Conservation (phyloP, 1,139 yeast species). For the Pneumocystis oryctolagi region DNA sequence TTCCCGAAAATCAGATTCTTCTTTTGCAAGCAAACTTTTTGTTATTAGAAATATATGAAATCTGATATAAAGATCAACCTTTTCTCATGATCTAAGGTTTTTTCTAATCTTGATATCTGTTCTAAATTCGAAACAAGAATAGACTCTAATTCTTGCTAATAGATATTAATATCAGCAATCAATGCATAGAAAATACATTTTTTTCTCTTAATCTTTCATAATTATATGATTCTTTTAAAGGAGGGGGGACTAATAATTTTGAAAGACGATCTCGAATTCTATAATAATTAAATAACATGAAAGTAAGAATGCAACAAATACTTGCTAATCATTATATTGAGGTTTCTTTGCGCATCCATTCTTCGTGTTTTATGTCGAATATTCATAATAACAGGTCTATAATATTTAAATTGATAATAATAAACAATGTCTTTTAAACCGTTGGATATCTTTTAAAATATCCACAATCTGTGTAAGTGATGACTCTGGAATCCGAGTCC, state of each 20-base stretch:
- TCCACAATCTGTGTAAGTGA: not conserved
- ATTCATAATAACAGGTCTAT: not conserved
- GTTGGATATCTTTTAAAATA: not conserved
- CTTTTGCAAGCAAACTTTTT: not conserved
- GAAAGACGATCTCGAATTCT: not conserved
- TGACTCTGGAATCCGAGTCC: not conserved
- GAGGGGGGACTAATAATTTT: not conserved
- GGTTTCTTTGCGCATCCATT: not conserved
- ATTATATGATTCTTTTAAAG: not conserved
- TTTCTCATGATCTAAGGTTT: not conserved
- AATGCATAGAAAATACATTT: not conserved
- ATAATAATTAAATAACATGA: not conserved
- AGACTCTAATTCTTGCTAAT: not conserved
- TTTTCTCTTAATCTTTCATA: not conserved
- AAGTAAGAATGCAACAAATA: not conserved
- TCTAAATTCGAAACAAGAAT: not conserved
- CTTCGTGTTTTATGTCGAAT: not conserved
- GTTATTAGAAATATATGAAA: not conserved
- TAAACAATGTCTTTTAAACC: not conserved
- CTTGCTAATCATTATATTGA: not conserved
- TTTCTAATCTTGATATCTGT: not conserved
- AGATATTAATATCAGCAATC: not conserved
- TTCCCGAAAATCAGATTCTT: not conserved
- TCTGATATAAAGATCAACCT: not conserved
- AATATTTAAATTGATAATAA: not conserved